Conservation (phyloP, 768 basidiomycete species). For the Lactarius pseudohatsudake region DNA sequence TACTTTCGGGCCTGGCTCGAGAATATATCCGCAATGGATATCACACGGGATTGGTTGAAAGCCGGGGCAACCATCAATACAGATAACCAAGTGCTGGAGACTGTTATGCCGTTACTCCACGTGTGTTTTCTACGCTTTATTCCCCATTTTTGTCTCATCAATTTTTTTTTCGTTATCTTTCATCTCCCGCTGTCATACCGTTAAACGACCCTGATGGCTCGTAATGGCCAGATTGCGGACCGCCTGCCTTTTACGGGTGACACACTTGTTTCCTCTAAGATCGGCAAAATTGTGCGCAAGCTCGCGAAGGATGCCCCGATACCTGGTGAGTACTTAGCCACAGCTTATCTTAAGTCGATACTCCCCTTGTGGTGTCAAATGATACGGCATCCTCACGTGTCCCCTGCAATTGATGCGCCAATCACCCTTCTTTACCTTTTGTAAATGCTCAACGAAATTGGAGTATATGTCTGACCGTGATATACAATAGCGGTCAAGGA, state of each 20-base stretch:
- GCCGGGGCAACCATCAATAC: constrained; percentile 57
- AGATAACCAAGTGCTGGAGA: constrained; percentile 60
- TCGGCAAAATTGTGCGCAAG: constrained; percentile 78
- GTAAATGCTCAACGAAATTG: constrained; percentile 14
- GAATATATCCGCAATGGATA: constrained; percentile 69
- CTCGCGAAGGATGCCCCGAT: constrained; percentile 73
- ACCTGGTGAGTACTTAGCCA: constrained; percentile 65
- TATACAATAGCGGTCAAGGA: constrained; percentile 81
- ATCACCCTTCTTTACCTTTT: constrained; percentile 5
- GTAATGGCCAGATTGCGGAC: constrained; percentile 65
- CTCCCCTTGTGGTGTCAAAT: constrained; percentile 13
- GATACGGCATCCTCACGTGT: constrained; percentile 7
- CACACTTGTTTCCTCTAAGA: constrained; percentile 64
- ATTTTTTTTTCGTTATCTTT: constrained; percentile 29
- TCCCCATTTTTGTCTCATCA: constrained; percentile 22
- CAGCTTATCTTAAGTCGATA: background rate
- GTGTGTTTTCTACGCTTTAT: constrained; percentile 49
- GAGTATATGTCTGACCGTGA: constrained; percentile 64
- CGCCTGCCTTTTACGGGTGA: constrained; percentile 75
- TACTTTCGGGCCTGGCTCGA: constrained; percentile 88
- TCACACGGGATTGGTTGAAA: constrained; percentile 81
- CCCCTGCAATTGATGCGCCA: constrained; percentile 14
- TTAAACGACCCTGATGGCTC: constrained; percentile 12
- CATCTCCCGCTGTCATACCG: constrained; percentile 19
- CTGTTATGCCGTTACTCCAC: constrained; percentile 83